Evolutionary conservation across 2,329 filamentous ascomycete genomes (phyloP).

Genomic region (Paramyrothecium sp.): DNA sequence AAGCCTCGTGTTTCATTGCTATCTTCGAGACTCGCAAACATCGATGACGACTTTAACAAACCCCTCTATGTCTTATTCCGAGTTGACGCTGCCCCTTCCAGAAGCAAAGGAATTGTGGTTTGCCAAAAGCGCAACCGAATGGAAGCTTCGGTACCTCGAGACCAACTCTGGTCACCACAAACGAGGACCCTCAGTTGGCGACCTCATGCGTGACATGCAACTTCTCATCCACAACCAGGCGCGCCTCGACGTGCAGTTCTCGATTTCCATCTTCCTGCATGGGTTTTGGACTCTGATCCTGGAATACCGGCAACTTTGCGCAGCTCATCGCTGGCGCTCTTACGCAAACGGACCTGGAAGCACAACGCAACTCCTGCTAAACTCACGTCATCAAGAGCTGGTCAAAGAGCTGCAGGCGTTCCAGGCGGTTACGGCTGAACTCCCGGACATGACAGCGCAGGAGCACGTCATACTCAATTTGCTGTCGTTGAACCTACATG

Average conservation of each 20-base stretch:
- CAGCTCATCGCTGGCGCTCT: constrained; percentile 45
- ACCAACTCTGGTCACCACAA: constrained; percentile 33
- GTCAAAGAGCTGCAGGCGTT: constrained; percentile 53
- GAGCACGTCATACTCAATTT: constrained; percentile 51
- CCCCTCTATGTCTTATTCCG: constrained; percentile 66
- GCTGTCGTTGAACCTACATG: constrained; percentile 62
- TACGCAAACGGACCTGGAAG: constrained; percentile 39
- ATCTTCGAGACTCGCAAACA: constrained; percentile 63
- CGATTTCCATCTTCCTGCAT: constrained; percentile 61
- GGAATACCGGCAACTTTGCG: constrained; percentile 62
- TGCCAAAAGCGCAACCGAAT: constrained; percentile 60
- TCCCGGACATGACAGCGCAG: constrained; percentile 42
- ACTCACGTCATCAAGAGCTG: constrained; percentile 61
- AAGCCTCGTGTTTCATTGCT: constrained; percentile 63
- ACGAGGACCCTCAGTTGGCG: constrained; percentile 49
- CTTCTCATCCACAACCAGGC: constrained; percentile 46
- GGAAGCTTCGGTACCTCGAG: constrained; percentile 60
- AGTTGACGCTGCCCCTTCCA: constrained; percentile 65
- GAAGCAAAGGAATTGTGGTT: constrained; percentile 63
- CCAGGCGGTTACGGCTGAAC: constrained; percentile 38
- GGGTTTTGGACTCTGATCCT: constrained; percentile 65
- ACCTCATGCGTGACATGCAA: constrained; percentile 56
- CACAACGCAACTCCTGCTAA: constrained; percentile 44
- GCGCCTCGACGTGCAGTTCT: constrained; percentile 54
- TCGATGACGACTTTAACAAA: constrained; percentile 67